Evolutionary conservation across 2,329 filamentous ascomycete species (phyloP).

Genomic region (Domatiomyces globalis): DNA sequence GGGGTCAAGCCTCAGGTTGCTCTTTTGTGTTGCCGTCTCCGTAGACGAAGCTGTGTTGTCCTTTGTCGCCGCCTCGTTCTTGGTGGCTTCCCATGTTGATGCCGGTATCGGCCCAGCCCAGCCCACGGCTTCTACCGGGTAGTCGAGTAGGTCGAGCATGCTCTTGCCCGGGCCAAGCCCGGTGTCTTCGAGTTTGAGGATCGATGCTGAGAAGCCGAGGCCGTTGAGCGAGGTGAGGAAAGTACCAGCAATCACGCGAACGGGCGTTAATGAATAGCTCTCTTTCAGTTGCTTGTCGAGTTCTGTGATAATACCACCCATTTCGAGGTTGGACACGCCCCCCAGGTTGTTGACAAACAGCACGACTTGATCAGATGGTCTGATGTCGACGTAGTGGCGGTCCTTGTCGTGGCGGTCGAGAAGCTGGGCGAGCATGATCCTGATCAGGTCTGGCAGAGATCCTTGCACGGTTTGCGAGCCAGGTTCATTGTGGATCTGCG

Average conservation of each 20-base stretch:
- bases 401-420: slow-evolving; percentile 49
- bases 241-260: slow-evolving; percentile 48
- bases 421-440: slow-evolving; percentile 52
- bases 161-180: slow-evolving; percentile 40
- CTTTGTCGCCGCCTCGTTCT: slow-evolving; percentile 24
- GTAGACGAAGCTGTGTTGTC: slow-evolving; percentile 29
- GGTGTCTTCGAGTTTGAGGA: slow-evolving; percentile 49
- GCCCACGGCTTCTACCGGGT: slow-evolving; percentile 51
- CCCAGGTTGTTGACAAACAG: slow-evolving; percentile 57
- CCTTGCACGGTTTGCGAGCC: slow-evolving; percentile 39
- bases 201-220: slow-evolving; percentile 54
- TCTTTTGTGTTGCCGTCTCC: slow-evolving; percentile 33
- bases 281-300: slow-evolving; percentile 46
- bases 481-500: slow-evolving; percentile 32
- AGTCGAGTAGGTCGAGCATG: slow-evolving; percentile 53
- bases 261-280: slow-evolving; percentile 46
- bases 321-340: slow-evolving; percentile 51
- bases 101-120: slow-evolving; percentile 49
- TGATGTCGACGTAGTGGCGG: slow-evolving; percentile 46
- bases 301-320: slow-evolving; percentile 54
- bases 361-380: slow-evolving; percentile 45
- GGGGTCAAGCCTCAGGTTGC: slow-evolving; percentile 41
- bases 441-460: slow-evolving; percentile 37
- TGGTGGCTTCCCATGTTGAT: slow-evolving; percentile 43
- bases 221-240: slow-evolving; percentile 62